phyloP scores from a whole-genome alignment of 371 early-diverging fungal genomes.

The Actinomortierella ambigua region DNA sequence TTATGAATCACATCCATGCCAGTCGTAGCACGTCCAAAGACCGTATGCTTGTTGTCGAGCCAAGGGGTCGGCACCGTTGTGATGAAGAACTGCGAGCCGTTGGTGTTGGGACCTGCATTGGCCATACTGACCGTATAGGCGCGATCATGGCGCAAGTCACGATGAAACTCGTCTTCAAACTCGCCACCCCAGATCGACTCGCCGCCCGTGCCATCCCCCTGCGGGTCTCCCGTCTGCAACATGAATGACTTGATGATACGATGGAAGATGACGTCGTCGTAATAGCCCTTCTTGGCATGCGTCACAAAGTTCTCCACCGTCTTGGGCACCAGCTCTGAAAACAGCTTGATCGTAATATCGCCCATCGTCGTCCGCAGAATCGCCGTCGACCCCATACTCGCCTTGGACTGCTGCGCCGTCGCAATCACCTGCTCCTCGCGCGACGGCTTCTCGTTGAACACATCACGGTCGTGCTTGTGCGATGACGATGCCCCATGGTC shows the following conservation, averaged over 20 bases:
- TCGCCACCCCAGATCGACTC: slow-evolving; percentile 92
- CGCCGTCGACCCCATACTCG: slow-evolving; percentile 71
- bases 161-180: slow-evolving; percentile 95
- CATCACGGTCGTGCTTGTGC: slow-evolving; percentile 82
- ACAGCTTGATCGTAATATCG: slow-evolving; percentile 84
- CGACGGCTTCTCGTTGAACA: slow-evolving; percentile 97
- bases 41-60: slow-evolving; percentile 96
- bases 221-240: slow-evolving; percentile 89
- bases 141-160: slow-evolving; percentile 82
- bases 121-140: slow-evolving; percentile 98
- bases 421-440: slow-evolving; percentile 95
- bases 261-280: slow-evolving; percentile 84
- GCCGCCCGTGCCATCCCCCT: slow-evolving; percentile 96
- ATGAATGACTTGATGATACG: slow-evolving; percentile 91
- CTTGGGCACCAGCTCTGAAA: slow-evolving; percentile 87
- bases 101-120: slow-evolving; percentile 94
- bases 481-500: slow-evolving; percentile 59
- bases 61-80: slow-evolving; percentile 91
- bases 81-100: slow-evolving; percentile 98
- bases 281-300: slow-evolving; percentile 78
- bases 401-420: slow-evolving; percentile 59
- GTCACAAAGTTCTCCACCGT: slow-evolving; percentile 94
- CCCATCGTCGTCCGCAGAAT: slow-evolving; percentile 87
- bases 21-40: slow-evolving; percentile 95
- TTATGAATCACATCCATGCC: slow-evolving; percentile 94